Conservation (phyloP, 768 basidiomycete genomes). For the Lactarius tabidus region DNA sequence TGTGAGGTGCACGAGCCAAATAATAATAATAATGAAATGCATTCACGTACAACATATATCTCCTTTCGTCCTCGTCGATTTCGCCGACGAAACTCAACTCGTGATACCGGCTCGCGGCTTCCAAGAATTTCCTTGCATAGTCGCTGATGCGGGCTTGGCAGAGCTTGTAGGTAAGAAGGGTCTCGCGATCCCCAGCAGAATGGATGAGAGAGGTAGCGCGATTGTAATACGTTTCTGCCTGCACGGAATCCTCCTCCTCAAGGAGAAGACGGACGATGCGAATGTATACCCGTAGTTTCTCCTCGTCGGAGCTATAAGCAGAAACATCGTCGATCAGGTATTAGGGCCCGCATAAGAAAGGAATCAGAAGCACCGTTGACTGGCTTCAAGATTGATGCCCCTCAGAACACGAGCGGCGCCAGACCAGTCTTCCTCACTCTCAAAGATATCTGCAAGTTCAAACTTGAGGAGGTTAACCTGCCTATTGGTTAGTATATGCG, state of each 20-base stretch:
- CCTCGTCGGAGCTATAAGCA: conserved; percentile 50
- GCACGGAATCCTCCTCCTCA: conserved; percentile 94
- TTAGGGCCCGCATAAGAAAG: neutral
- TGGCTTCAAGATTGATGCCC: conserved; percentile 88
- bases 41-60: conserved; percentile 75
- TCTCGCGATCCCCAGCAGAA: conserved; percentile 72
- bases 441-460: conserved; percentile 87
- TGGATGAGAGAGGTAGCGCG: conserved; percentile 89
- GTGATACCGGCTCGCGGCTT: conserved; percentile 91
- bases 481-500: conserved; percentile 2
- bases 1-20: neutral
- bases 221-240: conserved; percentile 98
- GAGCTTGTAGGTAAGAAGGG: conserved; percentile 80
- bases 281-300: conserved; percentile 87
- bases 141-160: conserved; percentile 95
- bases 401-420: conserved; percentile 89
- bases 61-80: conserved; percentile 91
- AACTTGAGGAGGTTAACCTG: conserved; percentile 82
- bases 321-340: neutral
- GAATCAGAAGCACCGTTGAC: conserved; percentile 58
- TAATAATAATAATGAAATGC: neutral
- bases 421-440: conserved; percentile 89
- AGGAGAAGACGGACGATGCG: conserved; percentile 91
- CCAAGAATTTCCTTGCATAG: conserved; percentile 86
- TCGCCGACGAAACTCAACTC: conserved; percentile 88